A percentile compares a stretch with the other conserved stretches of the same genome.
Evolutionary conservation across 306 rosid species (phyloP).

Genomic region (Glycine latifolia): DNA sequence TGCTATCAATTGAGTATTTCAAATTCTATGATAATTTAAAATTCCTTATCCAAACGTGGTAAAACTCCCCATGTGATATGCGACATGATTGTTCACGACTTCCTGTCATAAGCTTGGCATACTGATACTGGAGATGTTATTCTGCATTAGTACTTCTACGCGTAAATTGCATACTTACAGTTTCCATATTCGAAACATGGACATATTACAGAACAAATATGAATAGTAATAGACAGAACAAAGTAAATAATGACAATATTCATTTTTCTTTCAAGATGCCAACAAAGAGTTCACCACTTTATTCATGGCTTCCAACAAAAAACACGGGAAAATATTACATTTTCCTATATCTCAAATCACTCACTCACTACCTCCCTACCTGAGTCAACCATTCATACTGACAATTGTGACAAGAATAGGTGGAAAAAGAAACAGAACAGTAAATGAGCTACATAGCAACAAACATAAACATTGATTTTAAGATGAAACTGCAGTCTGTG

Average conservation of each 20-base stretch:
- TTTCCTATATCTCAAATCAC: conserved; percentile 35
- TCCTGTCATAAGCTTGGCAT: background rate
- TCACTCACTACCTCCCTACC: conserved; percentile 5
- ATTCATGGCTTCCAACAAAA: conserved; percentile 46
- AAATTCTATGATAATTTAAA: too few species aligned
- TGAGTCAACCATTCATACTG: conserved; percentile 21
- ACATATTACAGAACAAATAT: background rate
- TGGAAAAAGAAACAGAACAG: conserved; percentile 28
- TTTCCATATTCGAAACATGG: conserved; percentile 1
- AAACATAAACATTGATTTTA: background rate
- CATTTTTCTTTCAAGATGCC: background rate
- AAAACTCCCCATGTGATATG: conserved; percentile 16
- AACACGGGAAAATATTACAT: conserved; percentile 38
- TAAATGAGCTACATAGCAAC: conserved; percentile 5
- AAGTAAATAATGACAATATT: too few species aligned
- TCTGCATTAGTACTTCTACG: too few species aligned
- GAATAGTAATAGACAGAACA: background rate
- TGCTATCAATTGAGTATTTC: too few species aligned
- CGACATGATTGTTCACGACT: background rate
- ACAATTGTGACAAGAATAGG: conserved; percentile 2
- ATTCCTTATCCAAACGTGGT: too few species aligned
- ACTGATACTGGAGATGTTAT: background rate
- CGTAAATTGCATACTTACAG: background rate
- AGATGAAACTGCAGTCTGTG: conserved; percentile 43
- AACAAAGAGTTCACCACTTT: conserved; percentile 44